These are phyloP conservation scores for Polyporus tsugae DNA, from an alignment of 1,284 basidiomycete genomes.

Conservation along the genomic window DNA sequence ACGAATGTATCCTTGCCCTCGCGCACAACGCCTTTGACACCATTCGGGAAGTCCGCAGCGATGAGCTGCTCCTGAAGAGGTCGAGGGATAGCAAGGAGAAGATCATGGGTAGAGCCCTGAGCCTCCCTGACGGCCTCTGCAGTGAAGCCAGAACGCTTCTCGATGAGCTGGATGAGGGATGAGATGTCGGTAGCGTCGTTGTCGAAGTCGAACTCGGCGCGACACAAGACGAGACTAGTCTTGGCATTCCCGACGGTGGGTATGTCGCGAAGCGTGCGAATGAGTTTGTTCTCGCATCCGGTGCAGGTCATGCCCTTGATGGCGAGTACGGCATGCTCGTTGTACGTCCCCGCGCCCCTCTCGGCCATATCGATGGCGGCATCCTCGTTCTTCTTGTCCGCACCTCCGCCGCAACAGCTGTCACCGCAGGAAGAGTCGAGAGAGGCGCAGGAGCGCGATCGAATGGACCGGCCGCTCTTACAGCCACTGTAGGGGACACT, in stretches of 20 bases:
- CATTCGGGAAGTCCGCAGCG: conserved; percentile 27
- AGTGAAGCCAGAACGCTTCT: conserved; percentile 43
- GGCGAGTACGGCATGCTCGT: conserved; percentile 37
- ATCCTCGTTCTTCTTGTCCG: conserved; percentile 24
- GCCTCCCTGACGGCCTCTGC: conserved; percentile 37
- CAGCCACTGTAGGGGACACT: conserved; percentile 24
- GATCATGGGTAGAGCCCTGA: conserved; percentile 29
- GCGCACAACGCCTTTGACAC: conserved; percentile 31
- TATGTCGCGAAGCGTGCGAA: conserved; percentile 35
- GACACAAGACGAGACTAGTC: conserved; percentile 43
- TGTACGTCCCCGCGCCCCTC: conserved; percentile 17
- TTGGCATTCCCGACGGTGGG: conserved; percentile 39
- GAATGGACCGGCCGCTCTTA: conserved; percentile 14
- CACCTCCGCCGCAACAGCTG: conserved; percentile 25
- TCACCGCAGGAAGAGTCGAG: conserved; percentile 34
- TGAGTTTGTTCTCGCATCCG: conserved; percentile 45
- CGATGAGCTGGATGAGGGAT: conserved; percentile 36
- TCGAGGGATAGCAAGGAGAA: conserved; percentile 32
- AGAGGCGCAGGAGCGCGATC: conserved; percentile 21
- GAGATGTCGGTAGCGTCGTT: conserved; percentile 32
- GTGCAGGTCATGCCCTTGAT: conserved; percentile 46
- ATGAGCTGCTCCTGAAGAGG: conserved; percentile 32
- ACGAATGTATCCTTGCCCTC: conserved; percentile 33
- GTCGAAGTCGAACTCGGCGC: conserved; percentile 44
- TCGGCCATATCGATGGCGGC: conserved; percentile 28